Evolutionary conservation across 2,329 filamentous ascomycete species (phyloP), one percentile per base, ranked within the genome.

Genomic region (Fusarium vanettenii): DNA sequence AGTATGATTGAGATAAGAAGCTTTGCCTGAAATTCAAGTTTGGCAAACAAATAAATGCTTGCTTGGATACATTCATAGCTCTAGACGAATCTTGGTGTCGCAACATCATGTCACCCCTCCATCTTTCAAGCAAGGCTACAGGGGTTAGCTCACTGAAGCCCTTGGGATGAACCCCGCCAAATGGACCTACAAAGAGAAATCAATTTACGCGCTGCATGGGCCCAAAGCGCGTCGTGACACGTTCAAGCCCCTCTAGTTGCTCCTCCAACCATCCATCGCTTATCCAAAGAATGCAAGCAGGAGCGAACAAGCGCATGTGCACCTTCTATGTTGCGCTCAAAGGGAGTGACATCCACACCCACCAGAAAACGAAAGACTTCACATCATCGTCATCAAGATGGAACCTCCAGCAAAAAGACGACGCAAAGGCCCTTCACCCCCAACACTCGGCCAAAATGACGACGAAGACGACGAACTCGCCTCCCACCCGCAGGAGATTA

Each of bases 391-490:
- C 16, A 25, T 20, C 10, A 48, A 10, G 39, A 92, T 92, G 90
- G 89, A 91, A 74, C 88, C 87, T 35, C 86, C 87, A 18, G 78
- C 84, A 59, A 95, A 95, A 82, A 87, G 90, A 79, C 86, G 88
- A 72, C 90, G 90, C 77, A 82, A 90, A n/a, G 85, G 85, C 80
- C 80, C 82, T 73, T 80, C 84, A 57, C 77, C 84, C 55, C 82
- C 73, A 27, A 67, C 50, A 60, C 64, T 60, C 20, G 80, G 79
- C 70, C 80, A 78, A 66, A 60, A 73, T 33, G 83, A 85, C 35
- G 84, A 86, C 45, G 84, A 87, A 64, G 82, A 84, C 63, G 86
- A 89, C 70, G 86, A 89, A 77, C 84, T 89, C 39, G 82, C 84
- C 59, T 84, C 85, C 75, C 84, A 84, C 29, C 85, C 87, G 8